Percentiles rank a stretch among this genome's conserved stretches.
Evolutionary conservation across 768 basidiomycete species (phyloP).

Genomic region (Chalciporus chontae): DNA sequence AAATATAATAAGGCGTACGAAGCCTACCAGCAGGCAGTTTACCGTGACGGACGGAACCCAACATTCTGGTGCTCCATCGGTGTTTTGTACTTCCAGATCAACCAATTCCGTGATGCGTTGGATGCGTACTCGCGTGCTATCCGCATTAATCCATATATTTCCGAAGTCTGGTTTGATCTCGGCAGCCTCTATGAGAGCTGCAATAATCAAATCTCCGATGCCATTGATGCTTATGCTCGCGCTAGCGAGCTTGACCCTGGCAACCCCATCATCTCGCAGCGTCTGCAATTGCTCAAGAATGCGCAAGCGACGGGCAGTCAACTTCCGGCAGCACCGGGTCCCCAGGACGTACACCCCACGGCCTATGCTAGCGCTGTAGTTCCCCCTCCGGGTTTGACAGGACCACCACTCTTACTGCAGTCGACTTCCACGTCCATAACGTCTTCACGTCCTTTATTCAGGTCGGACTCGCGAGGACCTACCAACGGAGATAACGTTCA

Average conservation of each 20-base stretch:
- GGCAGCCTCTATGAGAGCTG: constrained; percentile 96
- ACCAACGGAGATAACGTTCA: constrained; percentile 35
- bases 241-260: constrained; percentile 90
- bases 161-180: constrained; percentile 80
- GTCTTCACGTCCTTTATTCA: constrained; percentile 45
- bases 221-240: constrained; percentile 96
- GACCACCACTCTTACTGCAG: constrained; percentile 64
- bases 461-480: constrained; percentile 66
- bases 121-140: constrained; percentile 99
- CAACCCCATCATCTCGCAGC: constrained; percentile 79
- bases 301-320: constrained; percentile 73
- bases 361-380: constrained; percentile 82
- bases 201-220: constrained; percentile 98
- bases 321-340: constrained; percentile 84
- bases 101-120: constrained; percentile 97
- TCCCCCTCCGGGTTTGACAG: constrained; percentile 64
- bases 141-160: constrained; percentile 97
- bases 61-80: constrained; percentile 99
- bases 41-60: constrained; percentile 97
- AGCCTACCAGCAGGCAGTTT: constrained; percentile 98
- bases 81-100: constrained; percentile 99
- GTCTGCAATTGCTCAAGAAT: constrained; percentile 72
- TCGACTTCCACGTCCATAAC: constrained; percentile 28
- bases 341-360: constrained; percentile 94
- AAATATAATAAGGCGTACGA: constrained; percentile 99